Base-by-base conservation (phyloP, 2,329 filamentous ascomycete genomes). In the Dryadomyces sulphureus region DNA sequence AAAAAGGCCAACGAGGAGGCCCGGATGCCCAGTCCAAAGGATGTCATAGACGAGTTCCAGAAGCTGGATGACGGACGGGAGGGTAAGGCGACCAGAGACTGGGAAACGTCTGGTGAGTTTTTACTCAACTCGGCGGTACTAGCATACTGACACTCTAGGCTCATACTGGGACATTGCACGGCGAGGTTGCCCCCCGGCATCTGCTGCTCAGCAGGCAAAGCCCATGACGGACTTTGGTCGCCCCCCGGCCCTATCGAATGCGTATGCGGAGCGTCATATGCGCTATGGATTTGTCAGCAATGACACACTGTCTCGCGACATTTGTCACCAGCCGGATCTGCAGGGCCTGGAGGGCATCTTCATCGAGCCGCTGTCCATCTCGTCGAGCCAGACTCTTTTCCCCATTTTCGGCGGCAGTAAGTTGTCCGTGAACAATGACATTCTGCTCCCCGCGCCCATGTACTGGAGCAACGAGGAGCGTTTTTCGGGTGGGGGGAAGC, bases 371-470 rank as follows among this genome's bases (percentile, higher is more conserved):
- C 64, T 79, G 20, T 72, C 70, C 11, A 70, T 73, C 0, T 65
- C 69, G 2, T 66, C 75, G 2, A 79, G 75, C 35, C 70, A 70
- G 49, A 65, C 70, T 5, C 60, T 83, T 17, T 70, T 81, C 39
- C 79, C 79, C 19, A 66, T 84, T 56, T 83, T 84, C 51, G 74
- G 78, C 38, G 79, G 79, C 49, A 82, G 77, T 60, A 84, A 84
- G 56, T 65, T 82, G 34, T 70, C 71, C 17, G 72, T 80, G 51
- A 83, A 84, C 63, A 83, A 79, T 55, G 79, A 84, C 52, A 82
- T 84, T 49, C 65, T 83, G 14, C 71, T 84, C 16, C 79, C 79
- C 0, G 77, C 79, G 1, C 76, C 78, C 43, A 81, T 82, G 70
- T 83, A 84, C 60, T 81, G 77, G 70, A 68, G 69, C 48, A 69